Evolutionary conservation across 1,284 basidiomycete species (phyloP).

Genomic region (Moniliella sp.): DNA sequence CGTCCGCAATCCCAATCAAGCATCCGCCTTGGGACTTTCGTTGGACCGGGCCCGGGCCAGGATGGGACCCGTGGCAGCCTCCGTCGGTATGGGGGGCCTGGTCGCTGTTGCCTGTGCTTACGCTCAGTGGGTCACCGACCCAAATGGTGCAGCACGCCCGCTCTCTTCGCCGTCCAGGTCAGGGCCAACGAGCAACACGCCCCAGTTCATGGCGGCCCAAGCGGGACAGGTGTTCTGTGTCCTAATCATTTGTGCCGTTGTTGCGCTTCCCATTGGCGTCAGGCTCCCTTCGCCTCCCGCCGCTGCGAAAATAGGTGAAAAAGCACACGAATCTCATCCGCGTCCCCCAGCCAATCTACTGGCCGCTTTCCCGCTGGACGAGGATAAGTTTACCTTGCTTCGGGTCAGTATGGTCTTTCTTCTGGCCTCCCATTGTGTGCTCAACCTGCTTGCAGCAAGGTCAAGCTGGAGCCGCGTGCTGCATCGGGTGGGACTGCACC

Average conservation of each 20-base stretch:
- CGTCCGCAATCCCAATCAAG: no score
- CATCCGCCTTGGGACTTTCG: no score
- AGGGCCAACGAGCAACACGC: slow-evolving; percentile 23
- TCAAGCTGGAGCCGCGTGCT: slow-evolving; percentile 23
- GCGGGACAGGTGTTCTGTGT: slow-evolving; percentile 16
- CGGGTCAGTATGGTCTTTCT: slow-evolving; percentile 16
- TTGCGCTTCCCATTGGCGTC: slow-evolving; percentile 19
- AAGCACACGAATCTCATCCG: neutral
- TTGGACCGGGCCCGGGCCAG: no score
- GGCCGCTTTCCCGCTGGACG: slow-evolving; percentile 15
- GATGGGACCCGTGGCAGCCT: slow-evolving; percentile 9
- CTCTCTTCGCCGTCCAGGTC: slow-evolving; percentile 16
- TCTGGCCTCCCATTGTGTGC: slow-evolving; percentile 18
- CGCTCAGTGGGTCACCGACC: slow-evolving; percentile 21
- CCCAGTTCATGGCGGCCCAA: slow-evolving; percentile 21
- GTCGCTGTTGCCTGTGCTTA: slow-evolving; percentile 24
- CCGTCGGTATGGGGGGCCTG: slow-evolving; percentile 25
- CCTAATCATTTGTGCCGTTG: slow-evolving; percentile 9
- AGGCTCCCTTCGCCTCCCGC: no score
- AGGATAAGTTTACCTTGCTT: slow-evolving; percentile 16
- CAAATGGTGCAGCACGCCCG: slow-evolving; percentile 29
- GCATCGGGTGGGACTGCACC: slow-evolving; percentile 14
- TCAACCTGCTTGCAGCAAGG: slow-evolving; percentile 22
- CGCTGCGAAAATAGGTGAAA: no score
- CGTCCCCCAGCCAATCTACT: slow-evolving; percentile 15